Evolutionary conservation across 148 eudicot species (phyloP).

Genomic region (Cornus florida): DNA sequence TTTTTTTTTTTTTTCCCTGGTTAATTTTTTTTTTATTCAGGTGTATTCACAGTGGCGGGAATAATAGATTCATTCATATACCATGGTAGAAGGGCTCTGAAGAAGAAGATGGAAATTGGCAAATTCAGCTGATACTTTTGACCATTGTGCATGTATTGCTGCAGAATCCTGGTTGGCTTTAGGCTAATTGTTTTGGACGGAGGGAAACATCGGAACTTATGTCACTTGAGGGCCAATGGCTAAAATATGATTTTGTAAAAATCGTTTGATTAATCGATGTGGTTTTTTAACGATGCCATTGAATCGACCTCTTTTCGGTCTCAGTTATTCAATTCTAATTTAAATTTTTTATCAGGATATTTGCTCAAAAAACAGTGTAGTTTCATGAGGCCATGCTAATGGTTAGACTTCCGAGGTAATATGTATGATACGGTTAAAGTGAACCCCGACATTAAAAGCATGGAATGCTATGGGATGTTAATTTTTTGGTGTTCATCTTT

Average conservation of each 20-base stretch:
- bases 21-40: slow-evolving; percentile 33
- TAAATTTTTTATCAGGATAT: no score
- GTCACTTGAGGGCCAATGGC: not conserved
- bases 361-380: no score
- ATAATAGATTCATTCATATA: slow-evolving; percentile 80
- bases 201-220: not conserved
- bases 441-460: no score
- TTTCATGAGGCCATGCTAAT: no score
- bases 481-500: no score
- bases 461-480: no score
- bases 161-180: not conserved
- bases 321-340: no score
- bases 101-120: slow-evolving; percentile 59
- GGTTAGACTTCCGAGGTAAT: no score
- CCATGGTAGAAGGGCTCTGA: slow-evolving; percentile 69
- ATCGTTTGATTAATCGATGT: not conserved
- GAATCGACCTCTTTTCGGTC: no score
- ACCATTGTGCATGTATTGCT: not conserved
- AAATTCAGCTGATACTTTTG: slow-evolving; percentile 43
- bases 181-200: not conserved
- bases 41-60: slow-evolving; percentile 80
- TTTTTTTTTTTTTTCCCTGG: no score
- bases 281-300: not conserved
- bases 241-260: not conserved
- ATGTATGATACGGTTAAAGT: no score